Evolutionary conservation across 345 rosid species (phyloP).

Genomic region (Cardamine occulta): DNA sequence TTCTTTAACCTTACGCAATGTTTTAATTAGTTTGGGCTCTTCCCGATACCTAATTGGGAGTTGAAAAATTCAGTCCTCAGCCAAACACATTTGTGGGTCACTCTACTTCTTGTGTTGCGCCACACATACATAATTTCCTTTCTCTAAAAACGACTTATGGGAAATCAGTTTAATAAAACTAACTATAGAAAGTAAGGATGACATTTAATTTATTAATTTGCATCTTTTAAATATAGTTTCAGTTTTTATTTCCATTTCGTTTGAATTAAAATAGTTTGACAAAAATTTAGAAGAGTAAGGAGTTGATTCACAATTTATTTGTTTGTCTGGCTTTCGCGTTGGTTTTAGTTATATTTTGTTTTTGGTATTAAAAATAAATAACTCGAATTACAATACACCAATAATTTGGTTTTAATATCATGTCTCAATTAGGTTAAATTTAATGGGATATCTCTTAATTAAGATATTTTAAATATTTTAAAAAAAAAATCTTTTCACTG

Average conservation of each 20-base stretch:
- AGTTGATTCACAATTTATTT: not conserved
- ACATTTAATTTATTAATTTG: not conserved
- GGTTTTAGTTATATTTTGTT: not conserved
- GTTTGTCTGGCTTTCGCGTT: not conserved
- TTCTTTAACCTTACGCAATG: slow-evolving; percentile 45
- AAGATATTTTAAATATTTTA: not conserved
- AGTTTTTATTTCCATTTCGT: not conserved
- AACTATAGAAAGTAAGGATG: not conserved
- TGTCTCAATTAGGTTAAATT: not conserved
- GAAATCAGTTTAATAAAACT: not conserved
- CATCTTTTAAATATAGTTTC: not conserved
- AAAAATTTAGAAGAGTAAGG: not conserved
- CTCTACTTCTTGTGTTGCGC: slow-evolving; percentile 40
- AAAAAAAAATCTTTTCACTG: not conserved
- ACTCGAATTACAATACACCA: not conserved
- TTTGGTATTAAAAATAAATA: not conserved
- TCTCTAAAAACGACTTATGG: not conserved
- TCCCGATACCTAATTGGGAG: slow-evolving; percentile 47
- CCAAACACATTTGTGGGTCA: slow-evolving; percentile 43
- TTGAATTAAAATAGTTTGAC: not conserved
- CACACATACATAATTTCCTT: slow-evolving; percentile 27
- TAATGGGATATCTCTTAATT: not conserved
- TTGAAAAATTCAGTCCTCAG: slow-evolving; percentile 41
- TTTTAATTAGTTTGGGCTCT: slow-evolving; percentile 45
- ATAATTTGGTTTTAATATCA: not conserved